Percentiles rank a stretch among this genome's conserved stretches.
Evolutionary conservation across 345 rosid species (phyloP).

Genomic region (Corchorus olitorius): DNA sequence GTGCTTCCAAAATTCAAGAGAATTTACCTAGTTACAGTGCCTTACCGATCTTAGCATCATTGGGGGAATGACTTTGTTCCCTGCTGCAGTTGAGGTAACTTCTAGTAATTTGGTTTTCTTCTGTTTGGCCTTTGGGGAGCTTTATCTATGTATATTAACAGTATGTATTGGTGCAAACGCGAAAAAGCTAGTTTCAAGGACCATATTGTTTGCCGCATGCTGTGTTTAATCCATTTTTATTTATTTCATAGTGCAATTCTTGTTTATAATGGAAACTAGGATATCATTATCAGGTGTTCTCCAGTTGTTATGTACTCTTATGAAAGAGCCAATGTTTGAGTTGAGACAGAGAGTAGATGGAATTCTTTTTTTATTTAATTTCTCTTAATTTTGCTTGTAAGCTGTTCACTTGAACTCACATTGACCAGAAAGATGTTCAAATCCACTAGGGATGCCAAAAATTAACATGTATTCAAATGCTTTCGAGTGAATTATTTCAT

Average conservation of each 20-base stretch:
- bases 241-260: background rate
- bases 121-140: background rate
- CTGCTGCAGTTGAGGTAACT: constrained; percentile 91
- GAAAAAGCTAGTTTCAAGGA: background rate
- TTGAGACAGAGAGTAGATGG: no score
- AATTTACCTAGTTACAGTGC: constrained; percentile 87
- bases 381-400: no score
- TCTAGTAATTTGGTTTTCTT: constrained; percentile 9
- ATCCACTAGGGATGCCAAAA: no score
- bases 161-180: background rate
- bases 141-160: constrained; percentile 14
- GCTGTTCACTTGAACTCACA: no score
- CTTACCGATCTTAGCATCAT: constrained; percentile 93
- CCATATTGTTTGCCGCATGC: background rate
- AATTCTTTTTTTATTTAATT: no score
- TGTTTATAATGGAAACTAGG: background rate
- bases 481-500: constrained; percentile 29
- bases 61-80: constrained; percentile 95
- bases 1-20: constrained; percentile 84
- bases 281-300: background rate
- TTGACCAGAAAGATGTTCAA: no score
- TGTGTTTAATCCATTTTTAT: background rate
- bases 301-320: background rate
- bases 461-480: no score
- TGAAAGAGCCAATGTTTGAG: no score